phyloP scores from a whole-genome alignment of 768 basidiomycete genomes.

The Pleurotus ostreatus region DNA sequence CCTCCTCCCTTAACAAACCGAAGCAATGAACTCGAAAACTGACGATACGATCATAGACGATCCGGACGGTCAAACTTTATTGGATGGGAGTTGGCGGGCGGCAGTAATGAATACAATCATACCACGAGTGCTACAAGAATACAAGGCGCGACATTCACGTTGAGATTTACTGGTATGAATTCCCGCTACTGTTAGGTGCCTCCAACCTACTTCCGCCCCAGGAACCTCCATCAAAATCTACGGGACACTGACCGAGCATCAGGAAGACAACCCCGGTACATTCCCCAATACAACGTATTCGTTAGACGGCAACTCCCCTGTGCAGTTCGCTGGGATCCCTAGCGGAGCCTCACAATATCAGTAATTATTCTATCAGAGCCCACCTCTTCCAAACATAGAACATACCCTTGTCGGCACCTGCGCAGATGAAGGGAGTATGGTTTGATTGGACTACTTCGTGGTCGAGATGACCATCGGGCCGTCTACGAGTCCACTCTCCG shows the following conservation, averaged over 20 bases:
- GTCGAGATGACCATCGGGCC: neutral
- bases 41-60: neutral
- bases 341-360: neutral
- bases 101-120: neutral
- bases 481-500: neutral
- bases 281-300: neutral
- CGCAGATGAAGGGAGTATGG: neutral
- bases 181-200: too few relatives aligned
- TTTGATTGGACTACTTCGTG: neutral
- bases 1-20: too few relatives aligned
- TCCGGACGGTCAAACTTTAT: neutral
- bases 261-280: neutral
- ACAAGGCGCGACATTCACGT: neutral
- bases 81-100: neutral
- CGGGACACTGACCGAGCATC: neutral
- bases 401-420: neutral
- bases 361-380: slow-evolving; percentile 6
- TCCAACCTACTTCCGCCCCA: neutral
- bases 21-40: too few relatives aligned
- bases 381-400: neutral
- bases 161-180: neutral
- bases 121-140: neutral
- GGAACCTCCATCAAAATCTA: neutral
- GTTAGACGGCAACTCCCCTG: neutral
- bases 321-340: neutral